Percentiles rank a stretch among this genome's conserved stretches.
Evolutionary conservation across 495 filamentous ascomycete species (phyloP).

Genomic region (Talaromyces thailandensis): DNA sequence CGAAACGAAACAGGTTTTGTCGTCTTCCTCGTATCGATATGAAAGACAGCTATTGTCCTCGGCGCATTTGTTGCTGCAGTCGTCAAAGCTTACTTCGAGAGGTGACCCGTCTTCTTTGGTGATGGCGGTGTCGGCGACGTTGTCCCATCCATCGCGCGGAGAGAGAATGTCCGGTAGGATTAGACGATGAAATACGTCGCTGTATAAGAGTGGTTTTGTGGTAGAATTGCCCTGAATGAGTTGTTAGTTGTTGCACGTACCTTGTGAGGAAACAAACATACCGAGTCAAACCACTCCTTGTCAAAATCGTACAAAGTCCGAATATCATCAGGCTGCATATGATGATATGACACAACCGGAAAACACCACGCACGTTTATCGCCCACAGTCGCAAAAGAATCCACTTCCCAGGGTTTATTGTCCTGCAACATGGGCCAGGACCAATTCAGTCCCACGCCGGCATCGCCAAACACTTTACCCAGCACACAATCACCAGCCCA

Average conservation of each 20-base stretch:
- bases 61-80: conserved; percentile 29
- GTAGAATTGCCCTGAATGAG: background rate
- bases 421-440: conserved; percentile 33
- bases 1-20: conserved; percentile 20
- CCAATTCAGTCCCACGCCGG: conserved; percentile 24
- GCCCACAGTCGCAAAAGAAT: conserved; percentile 29
- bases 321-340: conserved; percentile 34
- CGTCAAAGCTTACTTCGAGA: conserved; percentile 15
- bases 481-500: conserved; percentile 40
- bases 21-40: conserved; percentile 10
- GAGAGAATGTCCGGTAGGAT: conserved; percentile 14
- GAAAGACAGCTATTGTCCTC: conserved; percentile 30
- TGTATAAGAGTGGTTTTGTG: conserved; percentile 17
- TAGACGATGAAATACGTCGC: conserved; percentile 22
- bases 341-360: conserved; percentile 39
- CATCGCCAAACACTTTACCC: conserved; percentile 30
- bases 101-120: conserved; percentile 15
- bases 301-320: conserved; percentile 36
- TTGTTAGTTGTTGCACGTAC: too few species aligned
- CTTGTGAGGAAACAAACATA: conserved; percentile 16
- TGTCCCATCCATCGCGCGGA: conserved; percentile 24
- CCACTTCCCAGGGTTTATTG: conserved; percentile 24
- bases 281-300: conserved; percentile 31
- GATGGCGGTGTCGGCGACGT: conserved; percentile 13
- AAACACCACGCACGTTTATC: conserved; percentile 41